Evolutionary conservation across 495 filamentous ascomycete species (phyloP).

Genomic region (Thozetella sp.): DNA sequence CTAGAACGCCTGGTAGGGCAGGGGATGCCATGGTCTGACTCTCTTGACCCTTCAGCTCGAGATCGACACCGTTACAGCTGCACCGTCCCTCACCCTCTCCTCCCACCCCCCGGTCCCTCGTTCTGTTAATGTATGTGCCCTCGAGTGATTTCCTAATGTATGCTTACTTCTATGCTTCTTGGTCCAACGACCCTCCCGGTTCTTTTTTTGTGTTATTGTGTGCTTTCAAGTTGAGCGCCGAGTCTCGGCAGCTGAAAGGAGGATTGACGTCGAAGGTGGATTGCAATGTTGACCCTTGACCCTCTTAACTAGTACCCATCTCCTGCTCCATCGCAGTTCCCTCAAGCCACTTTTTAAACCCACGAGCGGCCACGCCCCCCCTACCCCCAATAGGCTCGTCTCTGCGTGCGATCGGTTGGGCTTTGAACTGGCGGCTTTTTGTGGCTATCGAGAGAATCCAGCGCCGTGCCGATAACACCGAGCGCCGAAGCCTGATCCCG

Average conservation of each 20-base stretch:
- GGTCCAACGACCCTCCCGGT: neutral
- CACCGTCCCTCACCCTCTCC: neutral
- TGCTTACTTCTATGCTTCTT: neutral
- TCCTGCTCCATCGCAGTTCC: neutral
- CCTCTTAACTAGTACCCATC: neutral
- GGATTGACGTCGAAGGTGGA: neutral
- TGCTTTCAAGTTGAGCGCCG: neutral
- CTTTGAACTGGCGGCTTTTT: neutral
- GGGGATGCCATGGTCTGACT: constrained; percentile 1
- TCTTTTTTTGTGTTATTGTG: neutral
- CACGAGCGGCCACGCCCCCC: too few species aligned
- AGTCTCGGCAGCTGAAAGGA: constrained; percentile 2
- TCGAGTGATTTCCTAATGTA: neutral
- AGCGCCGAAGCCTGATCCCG: neutral
- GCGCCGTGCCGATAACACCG: neutral
- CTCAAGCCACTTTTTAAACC: neutral
- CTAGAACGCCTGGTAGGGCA: neutral
- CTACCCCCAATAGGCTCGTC: neutral
- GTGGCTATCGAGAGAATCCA: neutral
- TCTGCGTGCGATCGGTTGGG: neutral
- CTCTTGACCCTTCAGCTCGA: neutral
- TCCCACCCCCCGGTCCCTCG: neutral
- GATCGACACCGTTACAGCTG: too few species aligned
- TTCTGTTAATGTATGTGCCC: neutral
- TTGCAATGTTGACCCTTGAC: neutral